Evolutionary conservation across 1,284 basidiomycete species (phyloP).

Genomic region (Cryptococcus hybrid): DNA sequence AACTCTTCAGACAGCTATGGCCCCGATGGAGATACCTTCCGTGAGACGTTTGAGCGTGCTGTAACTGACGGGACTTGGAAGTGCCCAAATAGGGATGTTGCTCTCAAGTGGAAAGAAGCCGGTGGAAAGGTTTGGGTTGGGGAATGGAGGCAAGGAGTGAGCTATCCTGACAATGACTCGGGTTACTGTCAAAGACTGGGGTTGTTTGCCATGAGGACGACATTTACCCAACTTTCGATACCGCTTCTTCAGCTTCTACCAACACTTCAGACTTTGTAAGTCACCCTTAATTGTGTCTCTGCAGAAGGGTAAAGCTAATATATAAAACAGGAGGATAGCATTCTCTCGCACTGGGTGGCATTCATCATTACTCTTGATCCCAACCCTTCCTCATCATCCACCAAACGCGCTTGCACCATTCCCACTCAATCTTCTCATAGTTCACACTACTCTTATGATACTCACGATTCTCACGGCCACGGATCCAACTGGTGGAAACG

Average conservation of each 20-base stretch:
- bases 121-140: constrained; percentile 70
- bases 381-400: constrained; percentile 5
- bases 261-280: constrained; percentile 13
- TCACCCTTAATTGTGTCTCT: neutral
- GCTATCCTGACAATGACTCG: constrained; percentile 61
- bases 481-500: neutral
- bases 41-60: constrained; percentile 59
- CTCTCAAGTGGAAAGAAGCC: constrained; percentile 60
- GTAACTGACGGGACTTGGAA: constrained; percentile 59
- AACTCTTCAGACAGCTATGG: constrained; percentile 23
- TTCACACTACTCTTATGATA: neutral
- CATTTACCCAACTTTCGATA: constrained; percentile 40
- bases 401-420: neutral
- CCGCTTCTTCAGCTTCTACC: constrained; percentile 6
- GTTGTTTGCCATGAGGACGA: constrained; percentile 49
- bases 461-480: neutral
- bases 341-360: constrained; percentile 26
- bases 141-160: constrained; percentile 63
- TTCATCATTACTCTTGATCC: constrained; percentile 40
- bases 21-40: constrained; percentile 40
- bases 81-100: constrained; percentile 68
- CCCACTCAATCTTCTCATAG: neutral
- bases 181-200: constrained; percentile 19
- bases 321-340: constrained; percentile 12
- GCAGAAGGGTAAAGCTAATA: too few species aligned